Evolutionary conservation across 352 stramenopile species (phyloP).

Genomic region (Pilasporangium apinafurcum): DNA sequence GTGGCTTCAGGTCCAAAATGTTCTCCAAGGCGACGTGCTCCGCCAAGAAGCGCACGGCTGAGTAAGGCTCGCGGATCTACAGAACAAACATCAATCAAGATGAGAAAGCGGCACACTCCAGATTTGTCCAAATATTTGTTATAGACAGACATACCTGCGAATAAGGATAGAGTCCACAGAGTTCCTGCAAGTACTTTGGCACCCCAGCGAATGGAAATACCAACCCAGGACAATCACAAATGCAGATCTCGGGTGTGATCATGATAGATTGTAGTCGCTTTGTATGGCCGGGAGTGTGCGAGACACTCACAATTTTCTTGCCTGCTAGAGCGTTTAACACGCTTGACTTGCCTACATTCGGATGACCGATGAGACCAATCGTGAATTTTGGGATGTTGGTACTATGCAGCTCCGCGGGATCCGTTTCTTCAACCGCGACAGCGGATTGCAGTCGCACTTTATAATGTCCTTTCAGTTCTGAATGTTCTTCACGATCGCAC

Average conservation of each 20-base stretch:
- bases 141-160: slow-evolving; percentile 43
- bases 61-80: slow-evolving; percentile 86
- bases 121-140: not conserved
- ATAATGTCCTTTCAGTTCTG: slow-evolving; percentile 52
- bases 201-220: slow-evolving; percentile 81
- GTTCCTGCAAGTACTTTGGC: slow-evolving; percentile 79
- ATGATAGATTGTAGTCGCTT: slow-evolving; percentile 84
- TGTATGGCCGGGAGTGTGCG: slow-evolving; percentile 80
- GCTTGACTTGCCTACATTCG: slow-evolving; percentile 87
- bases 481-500: slow-evolving; percentile 68
- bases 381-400: slow-evolving; percentile 58
- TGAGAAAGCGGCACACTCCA: not conserved
- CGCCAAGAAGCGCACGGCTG: slow-evolving; percentile 76
- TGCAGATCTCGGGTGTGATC: slow-evolving; percentile 76
- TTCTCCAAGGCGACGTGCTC: slow-evolving; percentile 69
- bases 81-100: not conserved
- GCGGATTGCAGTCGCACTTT: slow-evolving; percentile 36
- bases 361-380: slow-evolving; percentile 85
- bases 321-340: slow-evolving; percentile 79
- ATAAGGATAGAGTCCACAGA: slow-evolving; percentile 78
- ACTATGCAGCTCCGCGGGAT: slow-evolving; percentile 16
- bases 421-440: slow-evolving; percentile 11
- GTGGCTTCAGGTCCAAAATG: slow-evolving; percentile 65
- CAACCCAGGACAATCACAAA: slow-evolving; percentile 82
- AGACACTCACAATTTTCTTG: slow-evolving; percentile 86